phyloP scores from a whole-genome alignment of 148 eudicot genomes.

The Rhododendron henanense region DNA sequence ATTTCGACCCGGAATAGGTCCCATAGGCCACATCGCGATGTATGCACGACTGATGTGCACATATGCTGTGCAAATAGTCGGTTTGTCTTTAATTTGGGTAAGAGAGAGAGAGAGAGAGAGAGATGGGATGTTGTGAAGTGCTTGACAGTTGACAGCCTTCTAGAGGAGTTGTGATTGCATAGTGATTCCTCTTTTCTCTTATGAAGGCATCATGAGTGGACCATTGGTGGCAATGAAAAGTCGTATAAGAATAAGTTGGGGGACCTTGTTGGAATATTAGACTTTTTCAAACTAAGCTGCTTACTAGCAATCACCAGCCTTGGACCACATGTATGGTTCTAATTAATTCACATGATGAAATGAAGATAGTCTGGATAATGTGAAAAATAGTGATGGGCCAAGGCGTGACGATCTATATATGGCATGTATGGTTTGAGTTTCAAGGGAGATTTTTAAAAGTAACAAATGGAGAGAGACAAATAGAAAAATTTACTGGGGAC shows the following conservation, averaged over 20 bases:
- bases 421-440: no score
- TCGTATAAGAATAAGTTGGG: background rate
- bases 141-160: background rate
- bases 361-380: background rate
- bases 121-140: background rate
- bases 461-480: no score
- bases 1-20: no score
- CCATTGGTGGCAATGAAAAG: background rate
- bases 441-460: no score
- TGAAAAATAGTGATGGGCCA: no score
- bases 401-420: background rate
- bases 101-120: background rate
- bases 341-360: no score
- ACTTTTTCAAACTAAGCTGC: background rate
- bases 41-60: no score
- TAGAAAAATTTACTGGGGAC: no score
- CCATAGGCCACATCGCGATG: no score
- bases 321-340: background rate
- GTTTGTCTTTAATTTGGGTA: background rate
- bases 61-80: no score
- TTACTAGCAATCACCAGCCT: background rate
- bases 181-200: background rate
- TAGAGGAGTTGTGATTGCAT: background rate
- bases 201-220: background rate
- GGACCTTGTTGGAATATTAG: background rate